Percentiles rank a stretch among this genome's conserved stretches.
Evolutionary conservation across 352 stramenopile genomes (phyloP).

Genomic region (Pythium aquatile): DNA sequence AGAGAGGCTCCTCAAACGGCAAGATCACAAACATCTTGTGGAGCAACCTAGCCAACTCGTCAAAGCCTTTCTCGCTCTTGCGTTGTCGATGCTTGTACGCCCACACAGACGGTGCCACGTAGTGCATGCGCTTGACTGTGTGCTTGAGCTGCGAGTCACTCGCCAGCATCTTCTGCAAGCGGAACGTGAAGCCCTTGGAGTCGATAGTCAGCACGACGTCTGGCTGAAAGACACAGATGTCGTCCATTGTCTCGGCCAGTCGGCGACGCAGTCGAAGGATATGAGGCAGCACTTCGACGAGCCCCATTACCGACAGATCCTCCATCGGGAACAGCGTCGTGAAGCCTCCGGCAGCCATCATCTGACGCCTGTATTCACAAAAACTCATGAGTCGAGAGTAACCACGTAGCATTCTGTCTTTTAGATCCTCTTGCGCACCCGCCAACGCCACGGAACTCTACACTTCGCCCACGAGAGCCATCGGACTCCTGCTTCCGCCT

Average conservation of each 20-base stretch:
- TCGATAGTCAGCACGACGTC: constrained; percentile 77
- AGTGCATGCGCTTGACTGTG: constrained; percentile 55
- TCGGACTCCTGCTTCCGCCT: constrained; percentile 24
- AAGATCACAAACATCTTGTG: constrained; percentile 72
- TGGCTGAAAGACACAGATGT: constrained; percentile 49
- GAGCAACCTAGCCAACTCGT: constrained; percentile 39
- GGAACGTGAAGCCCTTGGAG: constrained; percentile 77
- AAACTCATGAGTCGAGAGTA: too few species aligned
- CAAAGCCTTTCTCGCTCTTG: constrained; percentile 30
- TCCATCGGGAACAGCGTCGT: constrained; percentile 67
- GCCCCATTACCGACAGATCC: constrained; percentile 73
- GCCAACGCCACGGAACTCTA: constrained; percentile 61
- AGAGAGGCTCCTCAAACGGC: constrained; percentile 64
- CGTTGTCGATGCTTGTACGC: constrained; percentile 57
- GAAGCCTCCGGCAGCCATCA: constrained; percentile 46
- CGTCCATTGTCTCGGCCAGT: constrained; percentile 46
- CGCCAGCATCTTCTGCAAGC: constrained; percentile 49
- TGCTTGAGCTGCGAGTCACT: constrained; percentile 17
- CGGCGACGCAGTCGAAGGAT: constrained; percentile 47
- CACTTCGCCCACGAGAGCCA: constrained; percentile 2
- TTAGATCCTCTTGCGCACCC: constrained; percentile 29
- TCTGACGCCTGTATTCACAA: constrained; percentile 35
- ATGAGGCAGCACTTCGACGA: constrained; percentile 63
- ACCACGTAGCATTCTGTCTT: too few species aligned
- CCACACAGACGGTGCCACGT: constrained; percentile 77